A percentile compares a stretch with the other conserved stretches of the same genome.
Conservation (phyloP, 1,284 basidiomycete genomes). For the Psilocybe mexicana region DNA sequence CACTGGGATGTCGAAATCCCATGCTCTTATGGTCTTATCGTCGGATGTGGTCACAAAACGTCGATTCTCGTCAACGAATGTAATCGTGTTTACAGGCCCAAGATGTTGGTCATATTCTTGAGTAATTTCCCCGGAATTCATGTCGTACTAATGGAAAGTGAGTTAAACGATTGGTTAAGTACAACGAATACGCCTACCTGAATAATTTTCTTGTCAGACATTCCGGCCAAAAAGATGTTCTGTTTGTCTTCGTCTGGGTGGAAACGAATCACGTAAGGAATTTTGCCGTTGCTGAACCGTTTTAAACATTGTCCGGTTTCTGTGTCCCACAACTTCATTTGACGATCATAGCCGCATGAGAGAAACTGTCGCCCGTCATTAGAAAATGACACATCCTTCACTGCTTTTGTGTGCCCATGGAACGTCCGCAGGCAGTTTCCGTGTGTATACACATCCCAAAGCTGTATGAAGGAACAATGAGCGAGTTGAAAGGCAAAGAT, state of each 20-base stretch:
- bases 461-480: conserved; percentile 43
- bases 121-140: conserved; percentile 88
- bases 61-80: conserved; percentile 95
- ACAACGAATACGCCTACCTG: conserved; percentile 59
- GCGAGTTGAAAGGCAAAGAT: conserved; percentile 6
- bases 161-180: not conserved
- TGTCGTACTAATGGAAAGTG: conserved; percentile 75
- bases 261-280: conserved; percentile 93
- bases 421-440: conserved; percentile 97
- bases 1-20: conserved; percentile 98
- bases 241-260: conserved; percentile 97
- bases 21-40: conserved; percentile 98
- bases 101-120: conserved; percentile 99
- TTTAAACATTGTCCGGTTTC: conserved; percentile 97
- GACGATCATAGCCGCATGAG: conserved; percentile 92
- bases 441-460: conserved; percentile 98
- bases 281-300: conserved; percentile 95
- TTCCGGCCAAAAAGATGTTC: conserved; percentile 95
- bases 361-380: conserved; percentile 91
- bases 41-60: conserved; percentile 98
- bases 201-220: conserved; percentile 99
- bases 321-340: conserved; percentile 99
- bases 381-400: conserved; percentile 95
- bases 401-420: conserved; percentile 94
- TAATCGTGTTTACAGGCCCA: conserved; percentile 97